These are phyloP conservation scores for Dictyostelium discoideum DNA, from an alignment of 78 protist species.

Conservation along the genomic window DNA sequence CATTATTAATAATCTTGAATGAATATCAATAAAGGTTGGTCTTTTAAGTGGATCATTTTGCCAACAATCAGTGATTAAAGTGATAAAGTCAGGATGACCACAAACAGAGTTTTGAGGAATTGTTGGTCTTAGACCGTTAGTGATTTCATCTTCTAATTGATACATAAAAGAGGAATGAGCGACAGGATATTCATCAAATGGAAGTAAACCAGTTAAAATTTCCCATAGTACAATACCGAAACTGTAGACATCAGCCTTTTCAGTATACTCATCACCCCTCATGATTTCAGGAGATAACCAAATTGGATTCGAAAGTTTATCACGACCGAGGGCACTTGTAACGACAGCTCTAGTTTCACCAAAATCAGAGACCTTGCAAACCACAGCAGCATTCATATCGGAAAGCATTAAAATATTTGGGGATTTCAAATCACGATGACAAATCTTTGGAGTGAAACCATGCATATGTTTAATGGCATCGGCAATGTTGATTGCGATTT, in stretches of 20 bases:
- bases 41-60: conserved; percentile 65
- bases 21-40: conserved; percentile 61
- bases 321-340: conserved; percentile 54
- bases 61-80: conserved; percentile 73
- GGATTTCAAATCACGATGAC: conserved; percentile 82
- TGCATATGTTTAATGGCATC: conserved; percentile 78
- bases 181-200: conserved; percentile 80
- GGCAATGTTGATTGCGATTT: conserved; percentile 66
- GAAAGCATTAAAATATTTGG: conserved; percentile 76
- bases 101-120: conserved; percentile 35
- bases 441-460: conserved; percentile 67
- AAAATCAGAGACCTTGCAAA: conserved; percentile 79
- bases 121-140: conserved; percentile 71
- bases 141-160: conserved; percentile 78
- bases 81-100: not conserved
- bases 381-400: conserved; percentile 7
- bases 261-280: conserved; percentile 82
- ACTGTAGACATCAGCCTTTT: conserved; percentile 80
- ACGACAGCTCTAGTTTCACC: conserved; percentile 80
- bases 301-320: conserved; percentile 77
- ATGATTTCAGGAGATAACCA: conserved; percentile 88
- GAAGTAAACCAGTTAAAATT: conserved; percentile 66
- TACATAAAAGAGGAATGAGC: conserved; percentile 71
- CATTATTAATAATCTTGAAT: conserved; percentile 29
- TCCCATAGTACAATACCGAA: conserved; percentile 80